Percentiles rank a stretch among this genome's conserved stretches.
phyloP scores from a whole-genome alignment of 352 stramenopile species.

The Globisporangium cylindrosporum region DNA sequence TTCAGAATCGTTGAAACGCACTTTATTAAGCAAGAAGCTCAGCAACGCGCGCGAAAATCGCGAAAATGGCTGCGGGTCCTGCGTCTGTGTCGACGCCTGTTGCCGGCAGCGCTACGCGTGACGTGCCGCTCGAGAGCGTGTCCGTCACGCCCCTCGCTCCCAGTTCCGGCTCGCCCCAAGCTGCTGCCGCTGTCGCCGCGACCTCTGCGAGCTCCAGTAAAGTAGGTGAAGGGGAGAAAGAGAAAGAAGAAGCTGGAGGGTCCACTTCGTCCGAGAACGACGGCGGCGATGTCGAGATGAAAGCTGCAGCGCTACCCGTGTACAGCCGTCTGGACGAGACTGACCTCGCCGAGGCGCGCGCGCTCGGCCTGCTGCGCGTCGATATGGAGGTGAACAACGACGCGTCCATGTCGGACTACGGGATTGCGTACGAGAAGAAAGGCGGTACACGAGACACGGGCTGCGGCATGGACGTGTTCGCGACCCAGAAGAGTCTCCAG shows the following conservation, averaged over 20 bases:
- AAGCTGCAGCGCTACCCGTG: conserved; percentile 5
- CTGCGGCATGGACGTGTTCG: conserved; percentile 57
- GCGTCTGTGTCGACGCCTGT: neutral
- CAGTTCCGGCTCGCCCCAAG: neutral
- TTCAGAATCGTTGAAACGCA: conserved; percentile 1
- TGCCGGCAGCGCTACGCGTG: neutral
- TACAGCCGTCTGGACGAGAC: conserved; percentile 64
- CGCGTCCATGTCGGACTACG: conserved; percentile 45
- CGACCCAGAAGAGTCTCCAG: conserved; percentile 59
- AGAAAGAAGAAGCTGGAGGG: neutral
- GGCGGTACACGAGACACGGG: conserved; percentile 50
- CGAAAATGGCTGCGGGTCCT: neutral
- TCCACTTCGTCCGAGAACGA: neutral
- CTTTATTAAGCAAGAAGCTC: conserved; percentile 8
- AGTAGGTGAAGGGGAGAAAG: neutral
- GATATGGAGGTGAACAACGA: conserved; percentile 48
- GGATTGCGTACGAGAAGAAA: conserved; percentile 76
- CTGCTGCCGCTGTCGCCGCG: neutral
- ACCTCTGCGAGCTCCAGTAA: neutral
- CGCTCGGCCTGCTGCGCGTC: conserved; percentile 45
- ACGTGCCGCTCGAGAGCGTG: neutral
- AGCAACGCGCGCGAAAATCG: neutral
- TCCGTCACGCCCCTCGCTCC: neutral
- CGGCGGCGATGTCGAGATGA: conserved; percentile 14
- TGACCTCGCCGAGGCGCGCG: conserved; percentile 46